Evolutionary conservation across 1,284 basidiomycete species (phyloP).

Genomic region (Volvariella surrecta): DNA sequence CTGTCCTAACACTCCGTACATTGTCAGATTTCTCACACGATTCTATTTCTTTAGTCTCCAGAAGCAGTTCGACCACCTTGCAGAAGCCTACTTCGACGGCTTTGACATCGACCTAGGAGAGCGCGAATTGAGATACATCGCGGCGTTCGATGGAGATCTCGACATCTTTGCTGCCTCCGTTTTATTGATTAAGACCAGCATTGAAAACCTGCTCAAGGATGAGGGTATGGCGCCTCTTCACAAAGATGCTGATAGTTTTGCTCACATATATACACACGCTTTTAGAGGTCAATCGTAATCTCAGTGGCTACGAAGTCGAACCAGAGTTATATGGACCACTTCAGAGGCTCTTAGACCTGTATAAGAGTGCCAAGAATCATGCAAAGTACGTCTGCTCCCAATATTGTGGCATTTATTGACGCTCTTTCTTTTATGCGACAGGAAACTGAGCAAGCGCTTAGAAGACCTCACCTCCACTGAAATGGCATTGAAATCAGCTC

Average conservation of each 20-base stretch:
- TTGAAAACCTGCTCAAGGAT: conserved; percentile 67
- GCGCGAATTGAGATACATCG: conserved; percentile 76
- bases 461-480: conserved; percentile 73
- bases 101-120: conserved; percentile 84
- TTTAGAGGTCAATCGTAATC: conserved; percentile 70
- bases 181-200: conserved; percentile 78
- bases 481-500: conserved; percentile 59
- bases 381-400: conserved; percentile 51
- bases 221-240: conserved; percentile 39
- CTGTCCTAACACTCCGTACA: neutral
- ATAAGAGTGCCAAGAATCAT: conserved; percentile 70
- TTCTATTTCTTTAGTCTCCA: conserved; percentile 57
- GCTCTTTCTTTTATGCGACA: too few species aligned
- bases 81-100: conserved; percentile 75
- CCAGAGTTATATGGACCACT: conserved; percentile 73
- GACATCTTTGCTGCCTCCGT: conserved; percentile 89
- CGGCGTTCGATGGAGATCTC: conserved; percentile 80
- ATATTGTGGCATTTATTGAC: neutral
- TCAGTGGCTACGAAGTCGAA: conserved; percentile 67
- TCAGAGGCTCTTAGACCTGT: conserved; percentile 73
- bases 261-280: too few species aligned
- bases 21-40: conserved; percentile 1
- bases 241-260: neutral
- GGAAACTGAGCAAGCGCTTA: conserved; percentile 80
- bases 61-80: conserved; percentile 85